phyloP scores from a whole-genome alignment of 164 flowering plant species.

The Vitis labrusca region DNA sequence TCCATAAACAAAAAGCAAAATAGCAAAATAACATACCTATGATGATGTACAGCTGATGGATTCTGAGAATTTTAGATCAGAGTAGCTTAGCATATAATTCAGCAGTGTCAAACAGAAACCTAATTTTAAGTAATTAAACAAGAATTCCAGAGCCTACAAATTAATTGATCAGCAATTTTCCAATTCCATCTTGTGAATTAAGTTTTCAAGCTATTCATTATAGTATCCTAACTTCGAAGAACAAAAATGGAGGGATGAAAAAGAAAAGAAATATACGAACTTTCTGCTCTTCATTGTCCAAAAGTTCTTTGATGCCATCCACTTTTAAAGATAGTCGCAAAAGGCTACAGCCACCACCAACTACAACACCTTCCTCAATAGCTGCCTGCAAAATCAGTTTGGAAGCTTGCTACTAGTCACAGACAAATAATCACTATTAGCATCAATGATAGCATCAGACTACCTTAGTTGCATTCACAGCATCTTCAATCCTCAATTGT shows the following conservation, averaged over 20 bases:
- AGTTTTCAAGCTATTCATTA: not conserved
- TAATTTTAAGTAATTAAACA: no score
- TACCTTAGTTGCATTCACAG: slow-evolving; percentile 94
- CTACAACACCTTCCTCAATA: slow-evolving; percentile 92
- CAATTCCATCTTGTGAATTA: not conserved
- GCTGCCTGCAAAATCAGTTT: slow-evolving; percentile 62
- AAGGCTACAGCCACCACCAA: slow-evolving; percentile 90
- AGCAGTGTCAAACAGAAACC: no score
- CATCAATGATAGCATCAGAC: slow-evolving; percentile 7
- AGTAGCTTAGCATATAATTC: not conserved
- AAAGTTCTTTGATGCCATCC: slow-evolving; percentile 51
- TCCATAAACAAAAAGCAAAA: not conserved
- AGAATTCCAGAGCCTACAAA: no score
- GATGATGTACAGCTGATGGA: no score
- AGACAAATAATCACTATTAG: slow-evolving; percentile 2
- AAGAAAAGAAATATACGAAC: slow-evolving; percentile 21
- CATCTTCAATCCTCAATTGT: slow-evolving; percentile 85
- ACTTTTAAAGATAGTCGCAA: slow-evolving; percentile 70
- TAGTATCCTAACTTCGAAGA: not conserved
- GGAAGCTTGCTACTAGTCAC: not conserved
- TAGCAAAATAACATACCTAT: no score
- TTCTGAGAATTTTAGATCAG: not conserved
- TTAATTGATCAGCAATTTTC: not conserved
- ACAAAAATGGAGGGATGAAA: not conserved
- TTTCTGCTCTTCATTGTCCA: slow-evolving; percentile 88